A percentile compares a stretch with the other conserved stretches of the same genome.
Evolutionary conservation across 2,329 filamentous ascomycete species (phyloP).

Genomic region (Emmonsiellopsis sp.): DNA sequence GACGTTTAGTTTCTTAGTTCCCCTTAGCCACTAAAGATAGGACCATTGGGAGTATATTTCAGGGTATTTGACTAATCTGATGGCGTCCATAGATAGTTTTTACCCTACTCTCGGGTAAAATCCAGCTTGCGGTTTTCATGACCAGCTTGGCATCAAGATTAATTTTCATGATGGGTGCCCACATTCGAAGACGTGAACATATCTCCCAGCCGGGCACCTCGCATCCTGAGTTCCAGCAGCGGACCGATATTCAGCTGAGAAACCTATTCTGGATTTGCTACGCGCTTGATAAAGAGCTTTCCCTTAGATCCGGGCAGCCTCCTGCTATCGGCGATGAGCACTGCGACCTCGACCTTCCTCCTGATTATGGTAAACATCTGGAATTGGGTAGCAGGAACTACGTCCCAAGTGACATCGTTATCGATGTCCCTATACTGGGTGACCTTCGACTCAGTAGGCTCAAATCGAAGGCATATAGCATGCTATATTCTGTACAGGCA

Average conservation of each 20-base stretch:
- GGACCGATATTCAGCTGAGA: constrained; percentile 18
- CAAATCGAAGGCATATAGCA: constrained; percentile 42
- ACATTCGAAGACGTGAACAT: constrained; percentile 39
- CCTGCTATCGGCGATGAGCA: constrained; percentile 44
- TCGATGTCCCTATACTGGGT: constrained; percentile 33
- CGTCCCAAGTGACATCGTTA: constrained; percentile 13
- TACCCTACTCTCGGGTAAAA: not conserved
- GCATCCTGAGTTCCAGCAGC: constrained; percentile 18
- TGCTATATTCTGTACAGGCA: constrained; percentile 43
- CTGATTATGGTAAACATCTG: constrained; percentile 22
- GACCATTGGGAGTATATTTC: too few species aligned
- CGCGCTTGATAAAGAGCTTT: constrained; percentile 47
- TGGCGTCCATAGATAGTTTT: too few species aligned
- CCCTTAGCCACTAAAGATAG: not conserved
- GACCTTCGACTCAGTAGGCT: constrained; percentile 44
- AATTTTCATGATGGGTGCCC: constrained; percentile 26
- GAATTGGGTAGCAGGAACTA: constrained; percentile 21
- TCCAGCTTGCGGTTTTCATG: not conserved
- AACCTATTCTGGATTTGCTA: constrained; percentile 50
- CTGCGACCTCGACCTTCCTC: constrained; percentile 45
- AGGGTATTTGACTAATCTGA: too few species aligned
- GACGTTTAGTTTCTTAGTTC: not conserved
- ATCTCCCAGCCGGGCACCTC: constrained; percentile 38
- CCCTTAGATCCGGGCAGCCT: constrained; percentile 45
- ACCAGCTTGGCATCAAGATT: constrained; percentile 36